phyloP scores from a whole-genome alignment of 176 grass and related monocot species.

The Alopecurus myosuroides region DNA sequence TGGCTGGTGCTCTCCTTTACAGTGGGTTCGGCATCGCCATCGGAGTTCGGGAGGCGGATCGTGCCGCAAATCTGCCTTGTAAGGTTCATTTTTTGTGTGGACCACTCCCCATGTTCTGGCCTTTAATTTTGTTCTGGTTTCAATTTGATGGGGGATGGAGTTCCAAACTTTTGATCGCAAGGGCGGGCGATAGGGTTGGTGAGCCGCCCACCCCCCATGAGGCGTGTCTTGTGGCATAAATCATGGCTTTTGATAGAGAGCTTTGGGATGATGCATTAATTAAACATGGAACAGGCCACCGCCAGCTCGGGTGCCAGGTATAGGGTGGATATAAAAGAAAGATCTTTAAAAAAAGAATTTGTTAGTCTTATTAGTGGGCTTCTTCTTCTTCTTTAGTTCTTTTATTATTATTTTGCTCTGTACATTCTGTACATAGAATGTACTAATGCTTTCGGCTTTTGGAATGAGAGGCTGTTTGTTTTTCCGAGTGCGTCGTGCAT shows the following conservation, averaged over 20 bases:
- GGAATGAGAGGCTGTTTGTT: conserved; percentile 19
- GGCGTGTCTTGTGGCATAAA: conserved; percentile 44
- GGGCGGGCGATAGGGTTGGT: conserved; percentile 24
- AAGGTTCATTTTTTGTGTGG: conserved; percentile 66
- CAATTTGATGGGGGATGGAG: conserved; percentile 1
- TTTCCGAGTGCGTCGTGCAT: conserved; percentile 22
- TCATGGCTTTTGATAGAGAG: conserved; percentile 13
- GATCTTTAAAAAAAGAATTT: not conserved
- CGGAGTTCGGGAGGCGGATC: conserved; percentile 47
- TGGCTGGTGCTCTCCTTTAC: conserved; percentile 20
- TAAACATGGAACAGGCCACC: conserved; percentile 17
- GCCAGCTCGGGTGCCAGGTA: conserved; percentile 49
- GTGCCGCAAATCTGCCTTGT: conserved; percentile 51
- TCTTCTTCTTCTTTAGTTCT: conserved; percentile 10
- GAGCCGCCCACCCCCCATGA: conserved; percentile 29
- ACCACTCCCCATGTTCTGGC: conserved; percentile 30
- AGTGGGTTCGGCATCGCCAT: conserved; percentile 14
- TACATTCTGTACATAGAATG: conserved; percentile 49
- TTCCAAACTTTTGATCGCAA: conserved; percentile 24
- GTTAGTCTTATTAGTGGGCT: not conserved
- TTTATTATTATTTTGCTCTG: conserved; percentile 7
- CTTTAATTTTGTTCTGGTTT: conserved; percentile 26
- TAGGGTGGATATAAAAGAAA: conserved; percentile 14
- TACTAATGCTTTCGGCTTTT: conserved; percentile 31
- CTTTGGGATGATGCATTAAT: conserved; percentile 17